Percentiles rank a stretch among this genome's conserved stretches.
phyloP scores from a whole-genome alignment of 1,284 basidiomycete genomes.

The Sporisorium reilianum region DNA sequence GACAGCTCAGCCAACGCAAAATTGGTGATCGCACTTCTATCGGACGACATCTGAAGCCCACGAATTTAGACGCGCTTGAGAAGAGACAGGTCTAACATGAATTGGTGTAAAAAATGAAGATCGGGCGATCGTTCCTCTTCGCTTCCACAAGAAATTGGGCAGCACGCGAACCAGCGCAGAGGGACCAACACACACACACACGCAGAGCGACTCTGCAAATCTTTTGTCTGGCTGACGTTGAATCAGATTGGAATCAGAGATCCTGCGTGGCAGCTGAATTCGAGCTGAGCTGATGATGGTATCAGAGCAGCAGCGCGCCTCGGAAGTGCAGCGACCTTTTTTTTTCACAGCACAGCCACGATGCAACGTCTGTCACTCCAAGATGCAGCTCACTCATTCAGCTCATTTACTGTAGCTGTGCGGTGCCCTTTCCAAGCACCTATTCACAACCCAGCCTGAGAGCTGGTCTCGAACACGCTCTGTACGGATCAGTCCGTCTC shows the following conservation, averaged over 20 bases:
- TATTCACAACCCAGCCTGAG: no score
- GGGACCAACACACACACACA: constrained; percentile 1
- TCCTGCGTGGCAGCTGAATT: constrained; percentile 7
- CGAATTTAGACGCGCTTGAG: no score
- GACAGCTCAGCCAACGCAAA: constrained; percentile 2
- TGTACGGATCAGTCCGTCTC: no score
- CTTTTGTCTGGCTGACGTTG: no score
- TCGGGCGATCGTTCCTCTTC: constrained; percentile 6
- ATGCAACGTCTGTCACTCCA: not conserved
- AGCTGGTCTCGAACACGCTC: no score
- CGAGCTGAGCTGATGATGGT: not conserved
- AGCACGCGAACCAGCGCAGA: no score
- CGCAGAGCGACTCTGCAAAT: not conserved
- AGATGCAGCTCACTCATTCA: no score
- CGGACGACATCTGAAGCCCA: constrained; percentile 2
- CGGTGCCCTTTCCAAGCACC: no score
- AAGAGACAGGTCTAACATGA: not conserved
- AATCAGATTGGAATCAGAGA: not conserved
- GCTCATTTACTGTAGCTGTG: no score
- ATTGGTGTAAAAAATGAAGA: not conserved
- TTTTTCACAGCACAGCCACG: constrained; percentile 2
- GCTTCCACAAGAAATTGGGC: no score
- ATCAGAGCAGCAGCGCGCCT: not conserved
- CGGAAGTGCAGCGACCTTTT: constrained; percentile 5
- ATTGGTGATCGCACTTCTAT: constrained; percentile 8